Conservation (phyloP, 805 yeast genomes). For the Ogataea sp. region DNA sequence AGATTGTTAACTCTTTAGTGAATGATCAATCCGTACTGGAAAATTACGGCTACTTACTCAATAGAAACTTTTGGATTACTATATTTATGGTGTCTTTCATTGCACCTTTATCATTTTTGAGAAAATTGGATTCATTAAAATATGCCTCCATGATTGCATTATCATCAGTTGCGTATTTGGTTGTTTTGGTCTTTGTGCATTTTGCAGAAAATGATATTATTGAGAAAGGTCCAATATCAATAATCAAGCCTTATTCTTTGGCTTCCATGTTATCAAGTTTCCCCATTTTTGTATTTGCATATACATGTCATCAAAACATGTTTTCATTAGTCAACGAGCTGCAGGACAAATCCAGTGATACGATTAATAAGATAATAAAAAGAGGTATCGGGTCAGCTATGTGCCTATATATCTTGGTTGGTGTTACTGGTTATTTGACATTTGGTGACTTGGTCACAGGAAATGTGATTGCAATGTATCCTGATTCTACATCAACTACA, state of each 20-base stretch:
- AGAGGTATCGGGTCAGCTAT: conserved; percentile 55
- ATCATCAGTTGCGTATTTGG: conserved; percentile 70
- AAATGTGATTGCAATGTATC: conserved; percentile 74
- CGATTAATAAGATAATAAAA: conserved; percentile 38
- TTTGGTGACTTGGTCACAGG: conserved; percentile 78
- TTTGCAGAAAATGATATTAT: conserved; percentile 50
- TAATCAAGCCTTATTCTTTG: conserved; percentile 38
- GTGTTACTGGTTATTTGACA: conserved; percentile 76
- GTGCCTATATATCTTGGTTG: conserved; percentile 59
- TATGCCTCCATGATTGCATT: conserved; percentile 82
- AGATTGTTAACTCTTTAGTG: conserved; percentile 32
- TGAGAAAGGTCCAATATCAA: conserved; percentile 41
- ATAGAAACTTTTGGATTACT: conserved; percentile 56
- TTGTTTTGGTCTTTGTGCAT: conserved; percentile 67
- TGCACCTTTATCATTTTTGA: conserved; percentile 62
- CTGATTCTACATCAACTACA: conserved; percentile 55
- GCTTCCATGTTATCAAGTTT: conserved; percentile 57
- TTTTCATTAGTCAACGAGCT: conserved; percentile 83
- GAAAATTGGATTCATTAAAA: conserved; percentile 72
- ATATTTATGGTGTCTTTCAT: conserved; percentile 42
- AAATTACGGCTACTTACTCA: conserved; percentile 16
- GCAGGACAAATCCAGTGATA: conserved; percentile 39
- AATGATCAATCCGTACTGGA: conserved; percentile 9
- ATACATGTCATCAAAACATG: conserved; percentile 95
- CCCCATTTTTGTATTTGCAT: conserved; percentile 92